These are phyloP conservation scores for Corylus heterophylla DNA, from an alignment of 306 rosid genomes.

Conservation along the genomic window DNA sequence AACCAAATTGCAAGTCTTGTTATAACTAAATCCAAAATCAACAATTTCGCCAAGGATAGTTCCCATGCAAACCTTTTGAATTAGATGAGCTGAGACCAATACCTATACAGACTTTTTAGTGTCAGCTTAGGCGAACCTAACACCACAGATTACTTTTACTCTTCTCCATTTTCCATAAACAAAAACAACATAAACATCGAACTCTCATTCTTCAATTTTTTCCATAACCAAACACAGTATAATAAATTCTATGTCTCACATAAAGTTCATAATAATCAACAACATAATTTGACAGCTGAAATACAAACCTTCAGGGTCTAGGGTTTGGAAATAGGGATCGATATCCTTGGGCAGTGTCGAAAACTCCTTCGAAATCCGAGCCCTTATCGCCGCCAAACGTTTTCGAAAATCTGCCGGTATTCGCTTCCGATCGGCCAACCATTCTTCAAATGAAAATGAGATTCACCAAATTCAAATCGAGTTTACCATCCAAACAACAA, in stretches of 20 bases:
- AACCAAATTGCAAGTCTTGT: neutral
- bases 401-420: constrained; percentile 89
- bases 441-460: constrained; percentile 52
- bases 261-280: neutral
- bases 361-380: constrained; percentile 74
- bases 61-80: no score
- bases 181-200: neutral
- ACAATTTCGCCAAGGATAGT: no score
- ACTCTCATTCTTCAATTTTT: neutral
- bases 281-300: neutral
- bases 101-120: neutral
- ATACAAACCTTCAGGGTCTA: constrained; percentile 64
- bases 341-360: constrained; percentile 73
- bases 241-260: neutral
- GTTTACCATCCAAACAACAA: neutral
- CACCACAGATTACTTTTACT: neutral
- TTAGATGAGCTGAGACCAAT: no score
- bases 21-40: no score
- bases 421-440: constrained; percentile 93
- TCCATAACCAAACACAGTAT: neutral
- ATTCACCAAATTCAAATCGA: constrained; percentile 9
- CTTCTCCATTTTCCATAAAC: neutral
- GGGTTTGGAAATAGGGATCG: constrained; percentile 70
- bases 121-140: neutral
- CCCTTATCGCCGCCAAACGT: constrained; percentile 63